Conservation (phyloP, 2,329 filamentous ascomycete species). For the Didymella arachidicola region DNA sequence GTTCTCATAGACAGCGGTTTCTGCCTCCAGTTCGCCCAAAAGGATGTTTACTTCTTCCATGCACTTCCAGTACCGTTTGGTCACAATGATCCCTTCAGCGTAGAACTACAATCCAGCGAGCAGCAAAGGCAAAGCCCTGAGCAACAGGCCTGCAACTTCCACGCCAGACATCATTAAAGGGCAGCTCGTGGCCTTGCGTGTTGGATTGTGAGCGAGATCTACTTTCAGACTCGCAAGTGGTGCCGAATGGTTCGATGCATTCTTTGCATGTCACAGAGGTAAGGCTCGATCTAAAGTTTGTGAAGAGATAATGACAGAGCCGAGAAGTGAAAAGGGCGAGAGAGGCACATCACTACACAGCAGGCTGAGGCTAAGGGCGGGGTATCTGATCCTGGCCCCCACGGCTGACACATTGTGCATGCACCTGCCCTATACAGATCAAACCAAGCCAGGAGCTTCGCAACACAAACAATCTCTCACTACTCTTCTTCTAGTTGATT, state of each 20-base stretch:
- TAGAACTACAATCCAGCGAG: constrained; percentile 46
- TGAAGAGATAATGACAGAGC: neutral
- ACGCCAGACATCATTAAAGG: constrained; percentile 26
- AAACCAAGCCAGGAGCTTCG: too few species aligned
- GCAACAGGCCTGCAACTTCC: constrained; percentile 35
- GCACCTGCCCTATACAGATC: neutral
- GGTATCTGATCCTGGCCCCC: neutral
- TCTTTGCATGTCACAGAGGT: neutral
- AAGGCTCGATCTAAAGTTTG: neutral
- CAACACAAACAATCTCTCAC: too few species aligned
- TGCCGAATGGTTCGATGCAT: neutral
- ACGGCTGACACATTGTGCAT: constrained; percentile 20
- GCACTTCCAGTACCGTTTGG: constrained; percentile 38
- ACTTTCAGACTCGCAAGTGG: neutral
- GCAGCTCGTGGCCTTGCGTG: too few species aligned
- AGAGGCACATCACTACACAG: neutral
- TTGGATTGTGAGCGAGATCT: too few species aligned
- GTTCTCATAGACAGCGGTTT: constrained; percentile 11
- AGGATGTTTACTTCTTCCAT: constrained; percentile 33
- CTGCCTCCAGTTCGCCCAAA: constrained; percentile 26
- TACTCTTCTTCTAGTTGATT: too few species aligned
- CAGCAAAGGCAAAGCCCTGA: constrained; percentile 47
- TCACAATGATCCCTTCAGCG: constrained; percentile 39
- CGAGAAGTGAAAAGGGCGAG: neutral
- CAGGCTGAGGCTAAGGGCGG: neutral